Percentiles rank a stretch among this genome's conserved stretches.
Evolutionary conservation across 495 filamentous ascomycete species (phyloP).

Genomic region (Podospora pseudocomata): DNA sequence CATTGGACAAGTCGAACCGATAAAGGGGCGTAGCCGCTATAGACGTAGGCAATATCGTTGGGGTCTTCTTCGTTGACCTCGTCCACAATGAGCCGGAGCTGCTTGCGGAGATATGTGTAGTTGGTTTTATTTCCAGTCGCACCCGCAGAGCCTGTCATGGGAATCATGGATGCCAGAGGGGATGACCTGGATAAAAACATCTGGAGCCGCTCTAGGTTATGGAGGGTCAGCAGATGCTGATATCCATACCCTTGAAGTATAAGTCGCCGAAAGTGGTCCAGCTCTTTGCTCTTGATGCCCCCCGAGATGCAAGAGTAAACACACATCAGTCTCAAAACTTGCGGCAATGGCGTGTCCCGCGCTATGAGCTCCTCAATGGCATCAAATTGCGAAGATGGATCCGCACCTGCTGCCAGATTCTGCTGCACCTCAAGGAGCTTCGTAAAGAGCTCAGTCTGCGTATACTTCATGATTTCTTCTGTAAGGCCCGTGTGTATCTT

Average conservation of each 20-base stretch:
- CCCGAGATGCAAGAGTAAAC: slow-evolving; percentile 87
- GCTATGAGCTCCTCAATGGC: slow-evolving; percentile 90
- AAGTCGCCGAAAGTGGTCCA: slow-evolving; percentile 83
- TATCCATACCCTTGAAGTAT: slow-evolving; percentile 92
- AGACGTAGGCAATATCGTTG: slow-evolving; percentile 93
- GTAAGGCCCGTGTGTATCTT: slow-evolving; percentile 87
- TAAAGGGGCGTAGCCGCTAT: slow-evolving; percentile 92
- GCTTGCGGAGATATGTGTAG: slow-evolving; percentile 80
- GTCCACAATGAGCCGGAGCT: slow-evolving; percentile 84
- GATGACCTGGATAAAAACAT: slow-evolving; percentile 70
- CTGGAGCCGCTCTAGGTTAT: slow-evolving; percentile 85
- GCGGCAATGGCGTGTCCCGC: slow-evolving; percentile 71
- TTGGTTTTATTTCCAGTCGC: slow-evolving; percentile 73
- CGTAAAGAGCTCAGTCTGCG: slow-evolving; percentile 80
- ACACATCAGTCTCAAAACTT: slow-evolving; percentile 80
- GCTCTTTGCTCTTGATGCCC: slow-evolving; percentile 79
- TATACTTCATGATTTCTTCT: slow-evolving; percentile 92
- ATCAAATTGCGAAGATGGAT: slow-evolving; percentile 83
- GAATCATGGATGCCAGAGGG: slow-evolving; percentile 65
- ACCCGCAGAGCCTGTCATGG: slow-evolving; percentile 53
- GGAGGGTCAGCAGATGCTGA: slow-evolving; percentile 86
- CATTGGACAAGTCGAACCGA: slow-evolving; percentile 94
- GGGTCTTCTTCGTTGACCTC: slow-evolving; percentile 98
- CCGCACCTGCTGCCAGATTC: slow-evolving; percentile 86
- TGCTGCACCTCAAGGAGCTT: slow-evolving; percentile 91